These are phyloP conservation scores for Linnemannia schmuckeri DNA, from an alignment of 192 early-diverging fungal genomes.

Conservation along the genomic window DNA sequence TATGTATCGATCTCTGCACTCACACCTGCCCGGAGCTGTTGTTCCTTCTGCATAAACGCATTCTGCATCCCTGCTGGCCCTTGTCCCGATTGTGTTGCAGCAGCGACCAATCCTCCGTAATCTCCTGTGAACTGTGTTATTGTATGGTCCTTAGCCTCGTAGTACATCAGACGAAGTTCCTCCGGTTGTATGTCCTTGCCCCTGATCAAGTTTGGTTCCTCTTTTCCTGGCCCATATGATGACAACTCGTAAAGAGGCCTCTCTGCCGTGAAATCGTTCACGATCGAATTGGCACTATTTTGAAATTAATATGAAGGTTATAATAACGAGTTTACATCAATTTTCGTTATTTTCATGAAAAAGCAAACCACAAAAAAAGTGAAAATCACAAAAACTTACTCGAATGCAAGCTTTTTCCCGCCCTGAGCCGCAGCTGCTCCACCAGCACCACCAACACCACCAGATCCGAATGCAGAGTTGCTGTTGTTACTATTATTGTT, in stretches of 20 bases:
- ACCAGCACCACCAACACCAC: background rate
- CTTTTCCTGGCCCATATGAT: constrained; percentile 69
- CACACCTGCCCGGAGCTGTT: constrained; percentile 50
- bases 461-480: constrained; percentile 17
- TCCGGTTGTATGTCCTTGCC: constrained; percentile 76
- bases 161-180: constrained; percentile 70
- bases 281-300: constrained; percentile 60
- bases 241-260: constrained; percentile 67
- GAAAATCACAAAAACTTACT: constrained; percentile 20
- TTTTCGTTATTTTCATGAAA: too few species aligned
- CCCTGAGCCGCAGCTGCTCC: constrained; percentile 7
- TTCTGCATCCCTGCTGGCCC: constrained; percentile 41
- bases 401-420: constrained; percentile 30
- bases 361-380: background rate
- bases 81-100: constrained; percentile 16
- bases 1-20: constrained; percentile 57
- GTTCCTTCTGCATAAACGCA: constrained; percentile 42
- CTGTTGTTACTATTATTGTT: constrained; percentile 15
- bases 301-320: constrained; percentile 3
- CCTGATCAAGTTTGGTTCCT: constrained; percentile 68
- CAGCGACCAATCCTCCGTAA: constrained; percentile 30
- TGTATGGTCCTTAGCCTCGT: constrained; percentile 42
- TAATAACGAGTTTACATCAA: background rate
- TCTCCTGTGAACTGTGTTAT: constrained; percentile 30
- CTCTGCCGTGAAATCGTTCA: constrained; percentile 56